These are phyloP conservation scores for Monocercomonoides exilis DNA, from an alignment of 78 protist species.

Conservation along the genomic window DNA sequence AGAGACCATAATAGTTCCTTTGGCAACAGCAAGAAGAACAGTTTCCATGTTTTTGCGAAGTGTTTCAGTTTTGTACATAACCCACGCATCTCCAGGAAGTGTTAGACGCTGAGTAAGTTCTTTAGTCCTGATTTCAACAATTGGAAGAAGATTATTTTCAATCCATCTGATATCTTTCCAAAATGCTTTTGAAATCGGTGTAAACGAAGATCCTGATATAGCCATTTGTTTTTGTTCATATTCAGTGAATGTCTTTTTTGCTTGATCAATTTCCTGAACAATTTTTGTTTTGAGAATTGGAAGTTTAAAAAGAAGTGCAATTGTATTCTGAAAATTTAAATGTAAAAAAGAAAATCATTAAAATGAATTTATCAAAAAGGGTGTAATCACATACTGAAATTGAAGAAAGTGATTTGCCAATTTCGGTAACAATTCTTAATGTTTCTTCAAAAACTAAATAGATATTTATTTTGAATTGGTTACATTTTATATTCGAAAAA, in stretches of 20 bases:
- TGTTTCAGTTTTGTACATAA: not conserved
- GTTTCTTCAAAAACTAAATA: not conserved
- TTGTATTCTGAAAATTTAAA: not conserved
- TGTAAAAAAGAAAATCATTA: not conserved
- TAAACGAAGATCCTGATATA: not conserved
- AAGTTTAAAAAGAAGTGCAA: not conserved
- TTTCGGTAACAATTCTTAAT: not conserved
- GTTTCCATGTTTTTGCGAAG: conserved; percentile 8
- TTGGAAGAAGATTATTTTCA: not conserved
- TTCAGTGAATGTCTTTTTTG: not conserved
- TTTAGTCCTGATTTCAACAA: not conserved
- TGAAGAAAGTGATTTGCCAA: not conserved
- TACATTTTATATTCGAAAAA: no score
- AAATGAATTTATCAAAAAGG: no score
- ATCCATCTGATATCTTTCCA: not conserved
- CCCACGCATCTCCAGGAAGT: not conserved
- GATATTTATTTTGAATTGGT: no score
- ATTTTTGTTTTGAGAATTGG: not conserved
- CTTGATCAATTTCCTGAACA: not conserved
- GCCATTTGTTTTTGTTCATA: not conserved
- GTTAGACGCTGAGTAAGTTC: not conserved
- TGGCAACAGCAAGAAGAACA: conserved; percentile 1
- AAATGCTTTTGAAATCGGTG: not conserved
- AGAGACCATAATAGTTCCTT: not conserved
- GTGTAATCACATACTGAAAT: not conserved